Conservation (phyloP, 73 alveolate genomes). For the Blepharisma japonicum region DNA sequence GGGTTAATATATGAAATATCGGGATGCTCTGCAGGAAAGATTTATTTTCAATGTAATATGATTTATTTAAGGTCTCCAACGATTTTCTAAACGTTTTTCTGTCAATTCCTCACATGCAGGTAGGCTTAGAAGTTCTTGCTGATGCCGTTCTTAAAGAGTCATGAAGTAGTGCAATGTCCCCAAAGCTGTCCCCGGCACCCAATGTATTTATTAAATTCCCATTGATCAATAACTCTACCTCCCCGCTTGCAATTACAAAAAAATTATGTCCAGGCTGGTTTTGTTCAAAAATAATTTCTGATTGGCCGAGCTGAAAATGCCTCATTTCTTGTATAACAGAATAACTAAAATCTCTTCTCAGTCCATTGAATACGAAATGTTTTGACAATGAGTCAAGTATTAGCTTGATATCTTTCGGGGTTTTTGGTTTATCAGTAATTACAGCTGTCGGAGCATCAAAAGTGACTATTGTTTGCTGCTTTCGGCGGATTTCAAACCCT, state of each 20-base stretch:
- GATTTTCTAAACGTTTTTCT: slow-evolving; percentile 80
- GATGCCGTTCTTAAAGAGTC: slow-evolving; percentile 89
- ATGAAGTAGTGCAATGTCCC: slow-evolving; percentile 91
- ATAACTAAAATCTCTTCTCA: not conserved
- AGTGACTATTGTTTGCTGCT: too few relatives aligned
- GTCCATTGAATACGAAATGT: slow-evolving; percentile 8
- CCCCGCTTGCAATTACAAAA: slow-evolving; percentile 18
- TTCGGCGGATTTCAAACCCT: too few relatives aligned
- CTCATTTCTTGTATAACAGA: not conserved
- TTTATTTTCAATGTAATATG: slow-evolving; percentile 35
- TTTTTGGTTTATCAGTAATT: slow-evolving; percentile 17
- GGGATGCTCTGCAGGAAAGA: slow-evolving; percentile 37
- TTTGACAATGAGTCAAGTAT: not conserved
- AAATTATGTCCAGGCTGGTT: not conserved
- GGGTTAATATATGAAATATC: slow-evolving; percentile 5
- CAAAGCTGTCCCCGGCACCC: slow-evolving; percentile 82
- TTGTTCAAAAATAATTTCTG: not conserved
- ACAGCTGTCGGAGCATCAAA: slow-evolving; percentile 31
- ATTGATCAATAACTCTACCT: slow-evolving; percentile 9
- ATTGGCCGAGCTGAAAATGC: not conserved
- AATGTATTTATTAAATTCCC: not conserved
- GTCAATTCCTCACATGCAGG: slow-evolving; percentile 83
- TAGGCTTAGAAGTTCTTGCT: slow-evolving; percentile 63
- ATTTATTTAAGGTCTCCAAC: slow-evolving; percentile 35
- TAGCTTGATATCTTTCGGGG: slow-evolving; percentile 19